Percentiles rank a stretch among this genome's conserved stretches.
Conservation (phyloP, 345 rosid species). For the Streptanthus diversifolius region DNA sequence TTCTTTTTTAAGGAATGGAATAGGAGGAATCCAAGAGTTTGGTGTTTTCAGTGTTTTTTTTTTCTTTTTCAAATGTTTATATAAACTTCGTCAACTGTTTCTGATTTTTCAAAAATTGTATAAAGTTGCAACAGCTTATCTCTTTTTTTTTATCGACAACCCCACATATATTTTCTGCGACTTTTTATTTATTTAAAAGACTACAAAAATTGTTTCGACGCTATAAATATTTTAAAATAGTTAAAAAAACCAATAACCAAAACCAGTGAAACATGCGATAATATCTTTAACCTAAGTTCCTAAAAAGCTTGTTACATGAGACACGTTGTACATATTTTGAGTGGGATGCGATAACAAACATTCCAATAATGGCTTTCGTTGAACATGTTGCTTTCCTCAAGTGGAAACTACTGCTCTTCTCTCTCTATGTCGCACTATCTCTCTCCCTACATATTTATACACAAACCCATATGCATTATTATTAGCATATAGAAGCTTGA, state of each 20-base stretch:
- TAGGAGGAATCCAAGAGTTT: not conserved
- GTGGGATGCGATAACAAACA: constrained; percentile 37
- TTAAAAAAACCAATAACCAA: not conserved
- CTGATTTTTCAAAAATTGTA: not conserved
- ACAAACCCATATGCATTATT: not conserved
- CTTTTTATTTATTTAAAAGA: not conserved
- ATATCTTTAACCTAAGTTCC: not conserved
- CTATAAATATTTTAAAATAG: too few relatives aligned
- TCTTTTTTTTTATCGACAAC: not conserved
- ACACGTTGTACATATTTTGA: constrained; percentile 26
- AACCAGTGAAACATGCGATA: not conserved
- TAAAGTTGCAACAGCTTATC: not conserved
- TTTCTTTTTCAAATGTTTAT: too few relatives aligned
- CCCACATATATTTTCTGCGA: not conserved
- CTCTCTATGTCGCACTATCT: constrained; percentile 28
- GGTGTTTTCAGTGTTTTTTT: not conserved
- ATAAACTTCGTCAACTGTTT: not conserved
- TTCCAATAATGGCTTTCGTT: constrained; percentile 54
- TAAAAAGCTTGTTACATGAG: constrained; percentile 2
- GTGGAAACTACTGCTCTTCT: constrained; percentile 39
- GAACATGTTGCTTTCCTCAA: constrained; percentile 43
- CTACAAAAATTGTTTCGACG: not conserved
- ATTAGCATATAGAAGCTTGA: not conserved
- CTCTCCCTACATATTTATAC: not conserved
- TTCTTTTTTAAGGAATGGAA: not conserved